Conservation (phyloP, 495 filamentous ascomycete genomes). For the Xylaria cubensis region DNA sequence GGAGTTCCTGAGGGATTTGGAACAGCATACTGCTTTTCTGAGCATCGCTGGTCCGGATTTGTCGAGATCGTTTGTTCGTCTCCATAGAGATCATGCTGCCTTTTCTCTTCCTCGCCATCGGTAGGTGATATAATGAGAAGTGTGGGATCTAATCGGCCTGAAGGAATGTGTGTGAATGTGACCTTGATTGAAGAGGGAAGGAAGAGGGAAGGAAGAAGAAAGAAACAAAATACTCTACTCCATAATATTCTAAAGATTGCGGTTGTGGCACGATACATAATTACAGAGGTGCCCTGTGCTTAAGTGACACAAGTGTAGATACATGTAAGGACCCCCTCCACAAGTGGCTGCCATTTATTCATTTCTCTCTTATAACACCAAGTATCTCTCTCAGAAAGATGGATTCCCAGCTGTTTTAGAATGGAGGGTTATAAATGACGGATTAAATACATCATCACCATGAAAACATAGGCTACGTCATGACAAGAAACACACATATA, state of each 20-base stretch:
- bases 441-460: conserved; percentile 17
- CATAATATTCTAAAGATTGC: background rate
- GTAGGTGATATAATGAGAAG: background rate
- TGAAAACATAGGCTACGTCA: background rate
- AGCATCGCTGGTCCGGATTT: background rate
- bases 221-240: no score
- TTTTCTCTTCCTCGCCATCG: background rate
- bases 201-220: background rate
- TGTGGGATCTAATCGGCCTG: background rate
- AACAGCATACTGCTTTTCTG: background rate
- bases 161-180: background rate
- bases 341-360: no score
- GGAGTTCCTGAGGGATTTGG: background rate
- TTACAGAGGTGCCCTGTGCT: background rate
- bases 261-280: background rate
- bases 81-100: background rate
- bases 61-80: background rate
- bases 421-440: background rate
- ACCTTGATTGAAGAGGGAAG: background rate
- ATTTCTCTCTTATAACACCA: background rate
- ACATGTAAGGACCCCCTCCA: no score
- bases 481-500: background rate
- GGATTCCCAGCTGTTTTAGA: background rate
- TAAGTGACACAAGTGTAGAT: background rate
- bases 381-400: background rate